phyloP scores from a whole-genome alignment of 257 asterid species.

The Petunia secreta region DNA sequence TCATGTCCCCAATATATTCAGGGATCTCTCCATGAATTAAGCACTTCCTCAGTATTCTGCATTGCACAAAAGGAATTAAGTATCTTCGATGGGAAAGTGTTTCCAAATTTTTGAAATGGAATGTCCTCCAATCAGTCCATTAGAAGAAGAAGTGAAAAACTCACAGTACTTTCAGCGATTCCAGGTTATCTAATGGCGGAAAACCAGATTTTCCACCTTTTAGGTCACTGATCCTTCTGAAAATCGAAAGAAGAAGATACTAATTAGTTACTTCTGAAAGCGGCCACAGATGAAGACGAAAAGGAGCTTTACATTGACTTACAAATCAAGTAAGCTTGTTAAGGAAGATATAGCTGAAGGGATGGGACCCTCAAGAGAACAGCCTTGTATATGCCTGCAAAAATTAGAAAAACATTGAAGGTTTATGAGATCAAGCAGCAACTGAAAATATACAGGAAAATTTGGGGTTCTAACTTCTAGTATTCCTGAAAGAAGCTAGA shows the following conservation, averaged over 20 bases:
- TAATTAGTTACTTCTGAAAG: neutral
- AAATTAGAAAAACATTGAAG: conserved; percentile 27
- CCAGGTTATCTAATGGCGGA: conserved; percentile 57
- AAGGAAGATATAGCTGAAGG: conserved; percentile 74
- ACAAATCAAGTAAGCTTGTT: conserved; percentile 75
- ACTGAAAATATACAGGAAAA: neutral
- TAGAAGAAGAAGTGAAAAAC: conserved; percentile 33
- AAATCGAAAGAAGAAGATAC: conserved; percentile 16
- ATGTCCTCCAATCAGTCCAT: conserved; percentile 2
- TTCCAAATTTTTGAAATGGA: conserved; percentile 2
- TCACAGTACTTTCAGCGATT: conserved; percentile 71
- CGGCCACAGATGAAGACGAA: neutral
- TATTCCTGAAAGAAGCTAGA: conserved; percentile 15
- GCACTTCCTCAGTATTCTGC: conserved; percentile 70
- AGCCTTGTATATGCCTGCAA: conserved; percentile 90
- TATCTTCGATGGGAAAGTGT: neutral
- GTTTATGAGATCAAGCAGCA: conserved; percentile 1
- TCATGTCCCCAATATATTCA: conserved; percentile 60
- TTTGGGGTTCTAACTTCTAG: neutral
- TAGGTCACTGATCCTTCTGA: conserved; percentile 94
- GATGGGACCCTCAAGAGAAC: conserved; percentile 87
- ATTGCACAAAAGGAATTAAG: conserved; percentile 18
- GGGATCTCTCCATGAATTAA: conserved; percentile 69
- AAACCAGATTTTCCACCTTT: conserved; percentile 59
- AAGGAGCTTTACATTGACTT: conserved; percentile 34